Percentiles rank a stretch among this genome's conserved stretches.
phyloP scores from a whole-genome alignment of 176 grass and related monocot species.

The Elaeis guineensis region DNA sequence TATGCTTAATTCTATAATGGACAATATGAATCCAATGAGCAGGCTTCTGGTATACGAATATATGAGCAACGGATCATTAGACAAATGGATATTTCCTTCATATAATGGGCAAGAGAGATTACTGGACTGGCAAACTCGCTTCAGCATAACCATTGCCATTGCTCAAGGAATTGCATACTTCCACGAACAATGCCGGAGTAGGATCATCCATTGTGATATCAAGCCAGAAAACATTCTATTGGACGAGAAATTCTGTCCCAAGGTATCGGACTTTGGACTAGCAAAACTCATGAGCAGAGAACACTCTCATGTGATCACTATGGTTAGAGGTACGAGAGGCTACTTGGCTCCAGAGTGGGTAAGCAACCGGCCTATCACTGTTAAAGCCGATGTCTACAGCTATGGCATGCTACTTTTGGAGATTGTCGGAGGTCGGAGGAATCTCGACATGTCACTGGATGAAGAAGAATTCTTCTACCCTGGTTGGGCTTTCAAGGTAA shows the following conservation, averaged over 20 bases:
- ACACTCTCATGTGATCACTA: slow-evolving; percentile 13
- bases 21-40: not conserved
- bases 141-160: slow-evolving; percentile 1
- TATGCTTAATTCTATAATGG: too few relatives aligned
- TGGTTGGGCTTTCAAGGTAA: slow-evolving; percentile 14
- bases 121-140: slow-evolving; percentile 9
- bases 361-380: slow-evolving; percentile 12
- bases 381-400: slow-evolving; percentile 9
- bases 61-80: slow-evolving; percentile 11
- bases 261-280: slow-evolving; percentile 10
- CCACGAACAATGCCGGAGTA: too few relatives aligned
- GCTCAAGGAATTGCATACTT: slow-evolving; percentile 6
- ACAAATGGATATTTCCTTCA: slow-evolving; percentile 16
- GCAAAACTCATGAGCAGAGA: slow-evolving; percentile 12
- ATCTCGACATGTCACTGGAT: slow-evolving; percentile 1
- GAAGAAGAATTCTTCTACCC: slow-evolving; percentile 15
- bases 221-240: too few relatives aligned
- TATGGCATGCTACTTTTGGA: slow-evolving; percentile 13
- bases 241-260: slow-evolving; percentile 15
- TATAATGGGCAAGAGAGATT: not conserved
- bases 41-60: slow-evolving; percentile 13
- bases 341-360: slow-evolving; percentile 18
- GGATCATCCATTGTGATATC: too few relatives aligned
- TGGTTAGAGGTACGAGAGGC: slow-evolving; percentile 12
- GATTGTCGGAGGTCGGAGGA: slow-evolving; percentile 12